Conservation (phyloP, 306 rosid genomes). For the Phaseolus lunatus region DNA sequence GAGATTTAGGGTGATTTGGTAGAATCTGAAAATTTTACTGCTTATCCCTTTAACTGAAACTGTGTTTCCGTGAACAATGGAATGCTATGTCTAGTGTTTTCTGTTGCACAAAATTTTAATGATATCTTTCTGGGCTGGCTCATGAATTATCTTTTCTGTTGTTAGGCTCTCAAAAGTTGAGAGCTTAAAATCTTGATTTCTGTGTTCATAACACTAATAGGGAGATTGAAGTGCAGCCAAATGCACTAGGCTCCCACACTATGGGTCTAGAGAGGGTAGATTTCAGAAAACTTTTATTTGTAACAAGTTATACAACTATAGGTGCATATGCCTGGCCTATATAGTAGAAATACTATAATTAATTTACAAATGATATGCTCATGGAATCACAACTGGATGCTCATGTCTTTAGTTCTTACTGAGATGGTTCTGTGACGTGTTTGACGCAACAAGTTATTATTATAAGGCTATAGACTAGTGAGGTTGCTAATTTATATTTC, state of each 20-base stretch:
- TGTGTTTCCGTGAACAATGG: constrained; percentile 17
- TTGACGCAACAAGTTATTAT: constrained; percentile 18
- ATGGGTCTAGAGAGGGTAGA: no score
- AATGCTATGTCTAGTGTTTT: constrained; percentile 23
- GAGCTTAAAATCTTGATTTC: neutral
- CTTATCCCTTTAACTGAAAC: constrained; percentile 6
- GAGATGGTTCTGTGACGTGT: constrained; percentile 11
- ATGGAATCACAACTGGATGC: constrained; percentile 13
- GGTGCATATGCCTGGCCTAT: neutral
- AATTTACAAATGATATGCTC: constrained; percentile 13
- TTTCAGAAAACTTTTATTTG: neutral
- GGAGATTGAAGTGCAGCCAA: neutral
- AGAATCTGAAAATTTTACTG: constrained; percentile 25
- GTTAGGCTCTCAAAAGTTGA: constrained; percentile 9
- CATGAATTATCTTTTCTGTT: neutral
- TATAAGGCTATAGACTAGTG: constrained; percentile 30
- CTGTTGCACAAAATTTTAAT: constrained; percentile 7
- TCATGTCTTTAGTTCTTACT: constrained; percentile 5
- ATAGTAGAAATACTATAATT: constrained; percentile 13
- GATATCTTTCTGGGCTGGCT: neutral
- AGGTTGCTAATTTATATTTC: neutral
- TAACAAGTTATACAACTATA: neutral
- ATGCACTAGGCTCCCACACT: neutral
- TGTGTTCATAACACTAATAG: constrained; percentile 4
- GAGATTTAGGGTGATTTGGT: constrained; percentile 26